phyloP scores from a whole-genome alignment of 202 grass and related monocot species.

The Alloteropsis angusta region DNA sequence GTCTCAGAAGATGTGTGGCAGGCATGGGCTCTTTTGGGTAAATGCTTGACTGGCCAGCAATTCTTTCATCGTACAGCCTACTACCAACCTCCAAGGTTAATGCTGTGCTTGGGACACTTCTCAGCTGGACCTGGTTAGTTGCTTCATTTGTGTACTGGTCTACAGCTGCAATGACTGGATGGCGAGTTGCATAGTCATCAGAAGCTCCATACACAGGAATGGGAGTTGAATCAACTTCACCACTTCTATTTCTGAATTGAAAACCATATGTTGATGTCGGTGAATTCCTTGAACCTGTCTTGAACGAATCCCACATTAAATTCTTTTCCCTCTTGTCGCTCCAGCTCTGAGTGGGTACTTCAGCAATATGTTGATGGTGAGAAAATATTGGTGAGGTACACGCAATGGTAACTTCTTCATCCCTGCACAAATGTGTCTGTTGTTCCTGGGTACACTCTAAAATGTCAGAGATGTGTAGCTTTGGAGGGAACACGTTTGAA shows the following conservation, averaged over 20 bases:
- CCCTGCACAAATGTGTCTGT: constrained; percentile 12
- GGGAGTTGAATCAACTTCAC: constrained; percentile 16
- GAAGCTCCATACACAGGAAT: constrained; percentile 27
- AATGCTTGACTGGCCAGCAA: constrained; percentile 5
- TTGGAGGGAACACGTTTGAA: constrained; percentile 17
- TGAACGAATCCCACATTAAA: constrained; percentile 30
- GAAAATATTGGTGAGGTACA: constrained; percentile 21
- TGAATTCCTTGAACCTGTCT: constrained; percentile 15
- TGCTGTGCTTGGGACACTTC: constrained; percentile 4
- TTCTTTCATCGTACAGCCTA: constrained; percentile 30
- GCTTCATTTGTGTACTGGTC: constrained; percentile 18
- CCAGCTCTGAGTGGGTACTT: constrained; percentile 2
- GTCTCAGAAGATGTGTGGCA: constrained; percentile 50
- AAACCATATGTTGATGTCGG: constrained; percentile 8
- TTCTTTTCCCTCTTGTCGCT: constrained; percentile 28
- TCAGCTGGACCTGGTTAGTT: constrained; percentile 10
- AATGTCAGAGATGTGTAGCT: constrained; percentile 4
- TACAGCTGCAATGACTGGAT: background rate
- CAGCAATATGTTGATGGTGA: constrained; percentile 23
- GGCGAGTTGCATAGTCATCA: constrained; percentile 22
- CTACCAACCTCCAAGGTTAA: constrained; percentile 28
- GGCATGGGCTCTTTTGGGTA: constrained; percentile 49
- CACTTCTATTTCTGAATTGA: constrained; percentile 25
- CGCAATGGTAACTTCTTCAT: constrained; percentile 27
- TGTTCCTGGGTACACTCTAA: background rate